phyloP scores from a whole-genome alignment of 805 yeast genomes.

The Yamadazyma kitorensis region DNA sequence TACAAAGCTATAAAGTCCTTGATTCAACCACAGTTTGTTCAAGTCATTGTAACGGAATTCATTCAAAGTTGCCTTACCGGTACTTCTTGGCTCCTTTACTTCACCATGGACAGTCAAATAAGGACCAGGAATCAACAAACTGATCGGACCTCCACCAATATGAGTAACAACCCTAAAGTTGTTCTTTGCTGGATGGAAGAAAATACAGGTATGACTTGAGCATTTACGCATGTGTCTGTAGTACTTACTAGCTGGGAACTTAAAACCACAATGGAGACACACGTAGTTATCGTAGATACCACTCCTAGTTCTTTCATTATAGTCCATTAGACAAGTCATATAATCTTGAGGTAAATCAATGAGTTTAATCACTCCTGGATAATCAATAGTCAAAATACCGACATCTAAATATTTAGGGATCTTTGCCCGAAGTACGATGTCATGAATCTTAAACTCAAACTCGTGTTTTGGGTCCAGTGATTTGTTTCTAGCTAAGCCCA shows the following conservation, averaged over 20 bases:
- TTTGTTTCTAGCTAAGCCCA: not conserved
- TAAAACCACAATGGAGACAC: conserved; percentile 37
- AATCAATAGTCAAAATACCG: conserved; percentile 36
- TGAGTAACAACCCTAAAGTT: conserved; percentile 21
- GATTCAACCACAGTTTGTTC: conserved; percentile 60
- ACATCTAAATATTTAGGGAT: conserved; percentile 21
- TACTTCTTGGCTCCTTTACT: conserved; percentile 52
- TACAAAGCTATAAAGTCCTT: conserved; percentile 51
- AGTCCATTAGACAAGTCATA: conserved; percentile 23
- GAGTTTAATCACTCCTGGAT: conserved; percentile 54
- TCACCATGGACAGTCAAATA: conserved; percentile 77
- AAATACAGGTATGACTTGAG: conserved; percentile 22
- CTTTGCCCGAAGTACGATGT: conserved; percentile 21
- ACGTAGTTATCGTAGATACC: conserved; percentile 22
- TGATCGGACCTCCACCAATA: conserved; percentile 23
- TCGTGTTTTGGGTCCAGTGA: not conserved
- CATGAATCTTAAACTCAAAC: conserved; percentile 22
- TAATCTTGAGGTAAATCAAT: conserved; percentile 49
- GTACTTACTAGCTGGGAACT: conserved; percentile 14
- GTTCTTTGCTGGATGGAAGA: conserved; percentile 26
- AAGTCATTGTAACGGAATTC: conserved; percentile 52
- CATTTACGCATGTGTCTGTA: conserved; percentile 27
- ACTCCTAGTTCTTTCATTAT: conserved; percentile 11
- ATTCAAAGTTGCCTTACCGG: conserved; percentile 57
- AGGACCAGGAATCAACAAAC: conserved; percentile 54